Evolutionary conservation across 139 green algal species (phyloP).

Genomic region (Prasinococcaceae sp.): DNA sequence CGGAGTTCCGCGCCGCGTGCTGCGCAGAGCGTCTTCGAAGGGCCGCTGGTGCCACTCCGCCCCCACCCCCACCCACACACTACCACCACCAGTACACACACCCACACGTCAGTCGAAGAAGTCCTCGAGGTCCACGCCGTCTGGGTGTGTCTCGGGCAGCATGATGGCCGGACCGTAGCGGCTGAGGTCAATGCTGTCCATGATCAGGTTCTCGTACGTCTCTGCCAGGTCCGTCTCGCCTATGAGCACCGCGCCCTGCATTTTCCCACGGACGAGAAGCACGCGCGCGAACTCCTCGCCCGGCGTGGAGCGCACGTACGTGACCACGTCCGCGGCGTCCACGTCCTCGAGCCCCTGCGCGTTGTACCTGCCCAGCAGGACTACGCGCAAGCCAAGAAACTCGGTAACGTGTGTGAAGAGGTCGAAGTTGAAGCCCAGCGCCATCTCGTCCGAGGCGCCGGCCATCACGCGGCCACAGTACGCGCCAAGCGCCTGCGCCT

Average conservation of each 20-base stretch:
- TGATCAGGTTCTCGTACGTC: constrained; percentile 73
- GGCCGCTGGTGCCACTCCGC: no score
- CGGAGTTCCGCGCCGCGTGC: no score
- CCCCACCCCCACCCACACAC: no score
- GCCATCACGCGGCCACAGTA: constrained; percentile 54
- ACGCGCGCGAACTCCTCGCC: constrained; percentile 57
- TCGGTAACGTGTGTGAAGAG: constrained; percentile 73
- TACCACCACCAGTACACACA: no score
- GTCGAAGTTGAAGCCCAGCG: constrained; percentile 54
- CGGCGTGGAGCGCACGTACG: constrained; percentile 32
- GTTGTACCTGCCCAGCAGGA: constrained; percentile 78
- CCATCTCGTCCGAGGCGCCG: constrained; percentile 27
- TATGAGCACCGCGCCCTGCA: constrained; percentile 60
- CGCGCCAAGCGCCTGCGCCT: constrained; percentile 48
- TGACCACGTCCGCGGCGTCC: constrained; percentile 33
- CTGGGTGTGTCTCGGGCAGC: constrained; percentile 58
- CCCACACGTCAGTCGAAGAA: constrained; percentile 81
- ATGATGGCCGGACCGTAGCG: constrained; percentile 46
- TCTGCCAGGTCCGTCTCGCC: constrained; percentile 71
- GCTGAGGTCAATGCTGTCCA: constrained; percentile 60
- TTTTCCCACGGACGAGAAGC: constrained; percentile 48
- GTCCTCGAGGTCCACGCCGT: constrained; percentile 58
- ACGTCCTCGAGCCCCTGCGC: constrained; percentile 54
- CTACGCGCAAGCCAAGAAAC: constrained; percentile 62
- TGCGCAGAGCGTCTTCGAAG: no score